Conservation (phyloP, 768 basidiomycete genomes). For the Suillus spraguei region DNA sequence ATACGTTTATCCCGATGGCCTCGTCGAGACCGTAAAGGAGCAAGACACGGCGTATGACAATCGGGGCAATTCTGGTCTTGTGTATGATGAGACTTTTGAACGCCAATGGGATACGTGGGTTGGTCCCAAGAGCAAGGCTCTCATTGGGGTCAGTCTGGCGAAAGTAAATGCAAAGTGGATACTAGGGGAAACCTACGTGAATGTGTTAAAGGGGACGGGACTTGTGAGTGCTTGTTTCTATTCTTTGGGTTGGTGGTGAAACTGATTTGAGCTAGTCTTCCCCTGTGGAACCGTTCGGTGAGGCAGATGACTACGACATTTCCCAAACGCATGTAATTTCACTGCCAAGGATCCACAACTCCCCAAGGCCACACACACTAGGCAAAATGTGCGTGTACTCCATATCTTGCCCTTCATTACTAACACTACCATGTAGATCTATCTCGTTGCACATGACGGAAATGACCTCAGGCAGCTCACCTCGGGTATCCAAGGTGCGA, state of each 20-base stretch:
- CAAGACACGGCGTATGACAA: slow-evolving; percentile 74
- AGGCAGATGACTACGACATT: slow-evolving; percentile 77
- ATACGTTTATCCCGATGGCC: slow-evolving; percentile 75
- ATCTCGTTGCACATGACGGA: slow-evolving; percentile 63
- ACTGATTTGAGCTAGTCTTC: slow-evolving; percentile 44
- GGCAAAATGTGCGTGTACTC: slow-evolving; percentile 63
- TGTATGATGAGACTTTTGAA: slow-evolving; percentile 69
- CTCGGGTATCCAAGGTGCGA: slow-evolving; percentile 83
- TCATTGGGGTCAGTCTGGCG: slow-evolving; percentile 68
- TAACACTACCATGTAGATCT: slow-evolving; percentile 51
- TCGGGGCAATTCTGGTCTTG: slow-evolving; percentile 70
- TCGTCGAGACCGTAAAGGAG: slow-evolving; percentile 65
- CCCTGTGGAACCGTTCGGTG: slow-evolving; percentile 90
- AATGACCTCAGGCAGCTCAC: slow-evolving; percentile 69
- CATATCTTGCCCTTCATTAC: not conserved
- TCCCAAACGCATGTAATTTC: slow-evolving; percentile 73
- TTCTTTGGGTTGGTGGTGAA: not conserved
- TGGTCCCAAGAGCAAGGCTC: slow-evolving; percentile 66
- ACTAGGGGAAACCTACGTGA: slow-evolving; percentile 53
- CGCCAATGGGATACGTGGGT: slow-evolving; percentile 85
- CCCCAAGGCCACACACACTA: slow-evolving; percentile 83
- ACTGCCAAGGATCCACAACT: slow-evolving; percentile 84
- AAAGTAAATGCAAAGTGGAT: slow-evolving; percentile 52
- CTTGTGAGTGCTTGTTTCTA: slow-evolving; percentile 47
- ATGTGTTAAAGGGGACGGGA: slow-evolving; percentile 65